Percentiles rank a stretch among this genome's conserved stretches.
Evolutionary conservation across 805 yeast species (phyloP).

Genomic region (Starmerella geochares): DNA sequence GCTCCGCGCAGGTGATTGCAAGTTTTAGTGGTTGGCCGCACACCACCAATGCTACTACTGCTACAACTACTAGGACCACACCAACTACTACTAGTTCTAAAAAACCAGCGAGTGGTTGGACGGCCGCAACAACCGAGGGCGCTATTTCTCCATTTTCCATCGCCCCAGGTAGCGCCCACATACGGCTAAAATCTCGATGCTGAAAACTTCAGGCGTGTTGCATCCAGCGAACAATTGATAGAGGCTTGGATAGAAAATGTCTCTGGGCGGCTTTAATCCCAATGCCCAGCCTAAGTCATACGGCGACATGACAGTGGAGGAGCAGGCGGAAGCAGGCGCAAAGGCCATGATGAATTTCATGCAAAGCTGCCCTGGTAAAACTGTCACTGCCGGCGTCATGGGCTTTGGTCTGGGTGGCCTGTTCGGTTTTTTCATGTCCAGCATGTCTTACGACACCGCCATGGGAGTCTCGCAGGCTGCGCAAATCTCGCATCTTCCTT

Average conservation of each 20-base stretch:
- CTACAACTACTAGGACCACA: too few relatives aligned
- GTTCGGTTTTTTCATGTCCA: slow-evolving; percentile 81
- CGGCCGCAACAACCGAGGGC: too few relatives aligned
- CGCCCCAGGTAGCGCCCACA: too few relatives aligned
- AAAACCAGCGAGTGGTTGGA: too few relatives aligned
- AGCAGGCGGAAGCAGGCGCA: slow-evolving; percentile 88
- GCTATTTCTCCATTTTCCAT: too few relatives aligned
- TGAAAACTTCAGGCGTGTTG: neutral
- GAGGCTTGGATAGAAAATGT: slow-evolving; percentile 15
- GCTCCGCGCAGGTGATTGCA: too few relatives aligned
- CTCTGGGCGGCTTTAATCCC: slow-evolving; percentile 16
- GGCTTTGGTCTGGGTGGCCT: slow-evolving; percentile 94
- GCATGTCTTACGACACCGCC: slow-evolving; percentile 75
- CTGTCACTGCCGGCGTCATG: slow-evolving; percentile 81
- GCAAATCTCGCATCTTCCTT: slow-evolving; percentile 71
- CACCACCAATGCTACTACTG: too few relatives aligned
- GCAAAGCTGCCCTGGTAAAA: slow-evolving; percentile 91
- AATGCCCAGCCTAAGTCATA: slow-evolving; percentile 35
- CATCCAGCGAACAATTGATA: neutral
- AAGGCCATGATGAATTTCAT: slow-evolving; percentile 68
- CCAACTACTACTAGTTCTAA: too few relatives aligned
- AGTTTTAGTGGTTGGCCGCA: too few relatives aligned
- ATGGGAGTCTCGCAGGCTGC: slow-evolving; percentile 42
- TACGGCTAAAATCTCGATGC: neutral
- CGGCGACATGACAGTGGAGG: slow-evolving; percentile 75